Conservation (phyloP, 2,329 filamentous ascomycete species). For the Xenoacremonium recifei region DNA sequence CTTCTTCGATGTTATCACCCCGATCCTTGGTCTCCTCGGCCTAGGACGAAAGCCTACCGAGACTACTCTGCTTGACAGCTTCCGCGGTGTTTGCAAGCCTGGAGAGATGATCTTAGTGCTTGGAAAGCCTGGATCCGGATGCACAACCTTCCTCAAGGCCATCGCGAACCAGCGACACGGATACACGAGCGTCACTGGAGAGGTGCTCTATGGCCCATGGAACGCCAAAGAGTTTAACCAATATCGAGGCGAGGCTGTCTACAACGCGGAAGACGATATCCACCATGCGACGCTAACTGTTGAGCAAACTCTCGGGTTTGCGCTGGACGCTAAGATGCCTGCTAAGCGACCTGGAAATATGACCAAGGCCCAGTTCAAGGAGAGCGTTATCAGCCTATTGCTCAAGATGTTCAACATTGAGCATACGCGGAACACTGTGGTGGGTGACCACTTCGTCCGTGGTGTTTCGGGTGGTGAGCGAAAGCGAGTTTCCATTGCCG, state of each 20-base stretch:
- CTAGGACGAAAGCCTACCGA: conserved; percentile 67
- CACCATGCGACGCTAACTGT: conserved; percentile 86
- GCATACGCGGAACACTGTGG: conserved; percentile 80
- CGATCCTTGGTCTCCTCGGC: conserved; percentile 62
- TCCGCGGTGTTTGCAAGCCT: conserved; percentile 68
- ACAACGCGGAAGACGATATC: conserved; percentile 77
- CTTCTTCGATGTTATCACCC: conserved; percentile 74
- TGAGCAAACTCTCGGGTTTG: conserved; percentile 82
- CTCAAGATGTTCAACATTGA: conserved; percentile 94
- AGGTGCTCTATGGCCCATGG: conserved; percentile 76
- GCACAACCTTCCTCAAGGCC: conserved; percentile 67
- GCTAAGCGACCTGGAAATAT: conserved; percentile 75
- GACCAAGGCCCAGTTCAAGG: conserved; percentile 71
- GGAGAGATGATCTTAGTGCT: conserved; percentile 89
- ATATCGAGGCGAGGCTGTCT: conserved; percentile 80
- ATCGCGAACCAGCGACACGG: conserved; percentile 65
- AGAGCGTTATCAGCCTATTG: conserved; percentile 69
- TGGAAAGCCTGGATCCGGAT: conserved; percentile 72
- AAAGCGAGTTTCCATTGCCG: conserved; percentile 79
- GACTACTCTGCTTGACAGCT: conserved; percentile 70
- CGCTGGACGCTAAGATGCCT: conserved; percentile 80
- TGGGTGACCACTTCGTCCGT: conserved; percentile 78
- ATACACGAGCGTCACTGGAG: conserved; percentile 58
- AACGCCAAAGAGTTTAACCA: conserved; percentile 67
- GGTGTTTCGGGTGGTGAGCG: conserved; percentile 79